Base-by-base conservation (phyloP, 2,329 filamentous ascomycete genomes). In the Clonostachys byssicola region DNA sequence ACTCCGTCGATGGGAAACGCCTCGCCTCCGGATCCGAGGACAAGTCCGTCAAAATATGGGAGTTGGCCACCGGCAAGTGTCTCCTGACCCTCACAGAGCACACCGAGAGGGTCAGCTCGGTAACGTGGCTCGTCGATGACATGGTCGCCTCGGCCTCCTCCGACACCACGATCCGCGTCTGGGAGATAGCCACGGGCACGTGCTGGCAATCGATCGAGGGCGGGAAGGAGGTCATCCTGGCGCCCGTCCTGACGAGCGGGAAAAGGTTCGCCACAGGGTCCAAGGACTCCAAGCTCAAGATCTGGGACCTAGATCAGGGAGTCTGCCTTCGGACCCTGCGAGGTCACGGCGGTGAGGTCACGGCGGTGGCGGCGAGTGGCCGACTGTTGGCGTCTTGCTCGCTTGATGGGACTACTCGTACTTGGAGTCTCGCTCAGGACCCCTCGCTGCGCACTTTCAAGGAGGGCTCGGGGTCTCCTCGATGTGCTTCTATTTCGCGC, bases 81-180 rank as follows among this genome's bases (percentile, higher is more conserved):
- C 77, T 96, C 34, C 88, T 90, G 51, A 96, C 90, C 33, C 95
- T 96, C 73, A 99, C 97, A 62, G 94, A 94, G 0, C 94, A 99
- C 60, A 81, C 99, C 18, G 94, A 99, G 65, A 94, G 94, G 34
- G 86, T 99, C 17, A 99, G 94, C 12, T 43, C 42, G 13, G 18
- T 43, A 23, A 33, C 30, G 94, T 88, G 89, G 6, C 76, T 99
- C 4, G 89, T 88, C 0, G 92, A 89, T 4, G 92, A 97, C 66
- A 92, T 88, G 2, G 72, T 97, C 7, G 45, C 43, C 30, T 54
- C 53, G 5, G 48, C 41, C 4, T 54, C 51, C 5, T 5, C 12
- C 17, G 53, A 54, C 38, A 16, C 40, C 2, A 52, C 49, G 3
- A 33, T 55, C 18, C 51, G 47, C 39, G 44, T 55, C 40, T 54